Conservation (phyloP, 2,329 filamentous ascomycete genomes). For the Botrytis byssoidea region DNA sequence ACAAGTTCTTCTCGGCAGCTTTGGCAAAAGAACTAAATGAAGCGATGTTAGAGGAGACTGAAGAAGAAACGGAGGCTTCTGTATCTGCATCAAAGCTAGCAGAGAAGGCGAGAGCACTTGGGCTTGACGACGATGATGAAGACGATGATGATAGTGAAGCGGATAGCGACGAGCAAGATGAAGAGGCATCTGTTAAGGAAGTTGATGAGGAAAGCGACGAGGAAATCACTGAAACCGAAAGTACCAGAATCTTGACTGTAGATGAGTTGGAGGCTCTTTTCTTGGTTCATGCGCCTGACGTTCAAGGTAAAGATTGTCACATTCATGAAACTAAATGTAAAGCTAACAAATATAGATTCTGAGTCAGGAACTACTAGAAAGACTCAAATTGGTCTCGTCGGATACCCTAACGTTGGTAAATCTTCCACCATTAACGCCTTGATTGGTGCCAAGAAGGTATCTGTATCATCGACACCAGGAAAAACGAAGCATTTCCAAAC, state of each 20-base stretch:
- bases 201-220: slow-evolving; percentile 40
- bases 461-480: slow-evolving; percentile 92
- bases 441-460: slow-evolving; percentile 98
- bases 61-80: slow-evolving; percentile 24
- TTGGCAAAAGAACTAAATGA: slow-evolving; percentile 89
- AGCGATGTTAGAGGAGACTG: slow-evolving; percentile 49
- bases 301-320: slow-evolving; percentile 47
- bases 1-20: slow-evolving; percentile 94
- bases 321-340: not conserved
- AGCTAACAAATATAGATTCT: slow-evolving; percentile 40
- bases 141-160: slow-evolving; percentile 29
- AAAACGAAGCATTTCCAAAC: slow-evolving; percentile 99
- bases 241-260: slow-evolving; percentile 82
- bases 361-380: slow-evolving; percentile 57
- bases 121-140: slow-evolving; percentile 42
- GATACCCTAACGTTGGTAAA: slow-evolving; percentile 98
- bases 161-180: slow-evolving; percentile 34
- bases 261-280: slow-evolving; percentile 91
- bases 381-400: slow-evolving; percentile 87
- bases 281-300: slow-evolving; percentile 67
- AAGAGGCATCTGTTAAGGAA: slow-evolving; percentile 33
- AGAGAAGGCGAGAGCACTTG: slow-evolving; percentile 43
- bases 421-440: slow-evolving; percentile 98
- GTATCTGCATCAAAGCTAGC: slow-evolving; percentile 28
- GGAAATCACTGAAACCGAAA: slow-evolving; percentile 38